These are phyloP conservation scores for Dactylellina parvicollis DNA, from an alignment of 2,329 filamentous ascomycete species.

Conservation along the genomic window DNA sequence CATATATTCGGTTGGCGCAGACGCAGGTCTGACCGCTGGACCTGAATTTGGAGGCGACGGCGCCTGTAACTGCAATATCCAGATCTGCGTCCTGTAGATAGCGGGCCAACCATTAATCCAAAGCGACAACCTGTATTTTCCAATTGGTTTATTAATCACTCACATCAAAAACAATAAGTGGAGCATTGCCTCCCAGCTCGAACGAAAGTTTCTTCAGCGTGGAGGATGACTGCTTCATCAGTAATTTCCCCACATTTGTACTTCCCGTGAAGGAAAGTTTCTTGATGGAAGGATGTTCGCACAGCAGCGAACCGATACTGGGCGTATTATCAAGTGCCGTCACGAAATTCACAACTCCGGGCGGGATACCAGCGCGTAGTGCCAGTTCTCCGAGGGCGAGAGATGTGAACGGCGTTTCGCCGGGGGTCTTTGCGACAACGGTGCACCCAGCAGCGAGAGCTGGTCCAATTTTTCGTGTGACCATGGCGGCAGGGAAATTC, in stretches of 20 bases:
- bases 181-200: conserved; percentile 93
- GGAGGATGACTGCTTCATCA: conserved; percentile 88
- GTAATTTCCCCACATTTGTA: conserved; percentile 73
- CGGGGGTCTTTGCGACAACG: conserved; percentile 88
- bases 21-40: conserved; percentile 96
- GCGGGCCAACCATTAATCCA: conserved; percentile 6
- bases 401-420: conserved; percentile 90
- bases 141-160: conserved; percentile 52
- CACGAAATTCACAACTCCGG: conserved; percentile 89
- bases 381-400: conserved; percentile 88
- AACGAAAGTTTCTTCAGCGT: conserved; percentile 88
- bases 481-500: conserved; percentile 86
- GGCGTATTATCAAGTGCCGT: conserved; percentile 82
- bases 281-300: conserved; percentile 77
- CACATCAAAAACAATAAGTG: conserved; percentile 90
- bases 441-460: conserved; percentile 94
- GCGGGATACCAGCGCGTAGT: conserved; percentile 85
- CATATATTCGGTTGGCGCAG: conserved; percentile 83
- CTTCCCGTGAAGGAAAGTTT: conserved; percentile 96
- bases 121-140: conserved; percentile 5
- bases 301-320: conserved; percentile 79
- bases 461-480: conserved; percentile 75
- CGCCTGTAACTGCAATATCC: conserved; percentile 82
- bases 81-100: conserved; percentile 71
- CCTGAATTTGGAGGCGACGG: conserved; percentile 89